Conservation (phyloP, 192 early-diverging fungal species). For the Coemansia sp. region DNA sequence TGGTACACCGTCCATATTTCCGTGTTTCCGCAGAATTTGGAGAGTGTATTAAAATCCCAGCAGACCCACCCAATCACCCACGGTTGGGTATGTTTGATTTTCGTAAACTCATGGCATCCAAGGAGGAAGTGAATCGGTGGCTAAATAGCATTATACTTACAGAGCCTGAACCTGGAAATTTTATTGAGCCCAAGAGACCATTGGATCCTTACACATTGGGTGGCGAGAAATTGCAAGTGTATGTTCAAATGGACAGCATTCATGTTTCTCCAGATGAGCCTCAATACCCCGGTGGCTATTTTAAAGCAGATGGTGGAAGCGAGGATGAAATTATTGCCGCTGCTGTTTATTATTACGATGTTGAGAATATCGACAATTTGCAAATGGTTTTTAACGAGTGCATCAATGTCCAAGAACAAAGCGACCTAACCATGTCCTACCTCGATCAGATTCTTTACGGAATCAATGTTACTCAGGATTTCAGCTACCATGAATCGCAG, state of each 20-base stretch:
- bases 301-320: neutral
- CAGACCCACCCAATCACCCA: no score
- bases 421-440: no score
- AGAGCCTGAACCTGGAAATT: neutral
- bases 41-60: neutral
- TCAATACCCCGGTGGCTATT: neutral
- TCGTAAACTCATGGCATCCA: neutral
- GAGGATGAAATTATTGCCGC: slow-evolving; percentile 12
- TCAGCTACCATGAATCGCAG: slow-evolving; percentile 6
- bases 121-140: slow-evolving; percentile 4
- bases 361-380: neutral
- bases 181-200: neutral
- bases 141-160: neutral
- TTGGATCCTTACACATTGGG: neutral
- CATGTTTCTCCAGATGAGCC: slow-evolving; percentile 6
- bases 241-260: slow-evolving; percentile 13
- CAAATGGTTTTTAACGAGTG: no score
- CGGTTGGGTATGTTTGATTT: neutral
- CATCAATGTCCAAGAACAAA: no score
- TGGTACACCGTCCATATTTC: neutral
- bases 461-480: neutral
- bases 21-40: neutral
- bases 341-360: slow-evolving; percentile 12
- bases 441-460: slow-evolving; percentile 1
- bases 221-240: slow-evolving; percentile 6